Evolutionary conservation across 192 early-diverging fungal genomes (phyloP), one percentile per base, ranked within the genome.

Genomic region (Backusella westeae): DNA sequence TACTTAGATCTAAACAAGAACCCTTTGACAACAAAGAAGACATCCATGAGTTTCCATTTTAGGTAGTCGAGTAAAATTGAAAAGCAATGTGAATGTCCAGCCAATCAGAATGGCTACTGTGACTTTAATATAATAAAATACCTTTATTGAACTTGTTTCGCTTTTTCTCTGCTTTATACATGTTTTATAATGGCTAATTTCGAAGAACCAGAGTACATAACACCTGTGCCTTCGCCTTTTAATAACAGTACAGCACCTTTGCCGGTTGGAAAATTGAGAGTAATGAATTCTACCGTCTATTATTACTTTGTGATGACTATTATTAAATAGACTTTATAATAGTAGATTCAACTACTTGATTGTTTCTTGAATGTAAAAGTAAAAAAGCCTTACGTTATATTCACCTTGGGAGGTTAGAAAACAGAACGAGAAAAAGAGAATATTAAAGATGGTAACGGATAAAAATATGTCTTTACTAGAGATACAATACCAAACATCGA

Each of bases 401-500:
- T 91, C 8, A 85, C 89, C 41, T 84, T 91, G 23, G 91, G 90
- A 67, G 85, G 85, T 86, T 29, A 63, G 56, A 3, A 80, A 76
- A 2, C 32, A 32, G 32, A 49, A 14, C 56, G 5, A 41, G 52
- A 1, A 17, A 29, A 59, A 70, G 34, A 39, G 42, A 15, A 70
- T 32, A 32, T 32, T 32, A 44, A 34, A 32, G 19, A 39, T 39
- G 12, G 9, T 39, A 39, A 39, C 10, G 38, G 38, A 39, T 39
- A 4, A 4, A 17, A 15, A 19, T 2, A 44, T 44, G 14, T 17
- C 12, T 44, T 44, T 44, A 44, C 14, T 66, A 87, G 92, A 93
- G 69, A 89, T 90, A 78, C 80, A 81, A 19, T 89, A 84, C 76
- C 90, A 91, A 74, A 90, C 92, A 0, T 89, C 91, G 3, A 86